Conservation (phyloP, 2,329 filamentous ascomycete genomes). For the Arthrobotrys musiformis region DNA sequence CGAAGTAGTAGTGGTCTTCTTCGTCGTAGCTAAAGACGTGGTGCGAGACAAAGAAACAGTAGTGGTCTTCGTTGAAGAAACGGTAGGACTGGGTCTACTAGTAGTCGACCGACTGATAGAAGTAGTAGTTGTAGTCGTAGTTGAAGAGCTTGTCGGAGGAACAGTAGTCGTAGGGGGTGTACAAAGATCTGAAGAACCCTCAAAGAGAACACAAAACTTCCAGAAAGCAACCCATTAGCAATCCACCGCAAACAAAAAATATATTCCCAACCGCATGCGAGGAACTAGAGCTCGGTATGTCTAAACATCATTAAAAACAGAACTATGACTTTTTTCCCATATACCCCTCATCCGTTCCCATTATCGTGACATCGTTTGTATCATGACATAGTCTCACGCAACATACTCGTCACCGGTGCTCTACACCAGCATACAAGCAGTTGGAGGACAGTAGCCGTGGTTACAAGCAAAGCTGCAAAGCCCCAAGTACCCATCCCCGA, state of each 20-base stretch:
- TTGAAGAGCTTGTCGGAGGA: neutral
- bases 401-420: neutral
- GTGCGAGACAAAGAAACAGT: neutral
- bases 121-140: neutral
- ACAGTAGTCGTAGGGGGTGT: neutral
- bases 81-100: neutral
- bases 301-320: slow-evolving; percentile 7
- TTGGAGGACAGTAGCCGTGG: slow-evolving; percentile 65
- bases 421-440: slow-evolving; percentile 55
- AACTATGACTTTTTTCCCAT: neutral
- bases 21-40: neutral
- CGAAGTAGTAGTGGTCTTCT: neutral
- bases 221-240: slow-evolving; percentile 11
- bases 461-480: slow-evolving; percentile 66
- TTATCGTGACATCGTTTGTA: slow-evolving; percentile 1
- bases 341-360: neutral
- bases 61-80: neutral
- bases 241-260: neutral
- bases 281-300: neutral
- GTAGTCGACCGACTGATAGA: neutral
- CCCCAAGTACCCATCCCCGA: slow-evolving; percentile 63
- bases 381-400: neutral
- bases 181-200: neutral
- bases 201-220: neutral
- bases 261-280: neutral